Evolutionary conservation across 371 early-diverging fungal species (phyloP), one percentile per base, ranked within the genome.

Genomic region (Syncephalastrum contaminatum): DNA sequence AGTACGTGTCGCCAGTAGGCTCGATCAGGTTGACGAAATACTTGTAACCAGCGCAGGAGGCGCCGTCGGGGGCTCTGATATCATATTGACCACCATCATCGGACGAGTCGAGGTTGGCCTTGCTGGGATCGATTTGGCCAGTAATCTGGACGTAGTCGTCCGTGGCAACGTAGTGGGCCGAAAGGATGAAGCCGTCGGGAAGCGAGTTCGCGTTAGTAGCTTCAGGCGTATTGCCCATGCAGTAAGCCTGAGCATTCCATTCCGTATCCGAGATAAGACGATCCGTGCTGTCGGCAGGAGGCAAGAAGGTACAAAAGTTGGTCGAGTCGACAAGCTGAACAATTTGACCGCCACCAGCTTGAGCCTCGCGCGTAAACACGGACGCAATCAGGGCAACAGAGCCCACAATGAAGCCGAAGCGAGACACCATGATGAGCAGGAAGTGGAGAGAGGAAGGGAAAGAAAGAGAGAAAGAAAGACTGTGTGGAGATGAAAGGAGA

Each of bases 51-150:
- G 67, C 70, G 61, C 75, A 80, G 6, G 54, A 56, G 19, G 83
- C 65, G 4, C 77, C 77, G 14, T 60, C 56, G 14, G 83, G 83
- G 10, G 81, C 77, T 13, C 55, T 64, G 41, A 73, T 55, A 60
- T 82, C 83, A 40, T 70, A 69, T 51, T 82, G 82, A 16, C 50
- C 83, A 49, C 81, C 81, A n/a, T 72, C 68, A 44, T 83, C 81
- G 4, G 54, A 58, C 3, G 53, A 22, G 18, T 69, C 60, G 20
- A 83, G 57, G 19, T 55, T 69, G 20, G 66, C 77, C 55, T 69
- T 69, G 12, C 54, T 24, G 18, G 77, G 75, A 57, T 77, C 64
- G 20, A 82, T 73, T 22, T 72, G 70, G 21, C 83, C 83, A n/a
- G 83, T 82, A 41, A 82, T 67, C 61, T 82, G 83, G 15, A 82